A percentile compares a stretch with the other conserved stretches of the same genome.
phyloP scores from a whole-genome alignment of 306 rosid genomes.

The Ziziphus jujuba region DNA sequence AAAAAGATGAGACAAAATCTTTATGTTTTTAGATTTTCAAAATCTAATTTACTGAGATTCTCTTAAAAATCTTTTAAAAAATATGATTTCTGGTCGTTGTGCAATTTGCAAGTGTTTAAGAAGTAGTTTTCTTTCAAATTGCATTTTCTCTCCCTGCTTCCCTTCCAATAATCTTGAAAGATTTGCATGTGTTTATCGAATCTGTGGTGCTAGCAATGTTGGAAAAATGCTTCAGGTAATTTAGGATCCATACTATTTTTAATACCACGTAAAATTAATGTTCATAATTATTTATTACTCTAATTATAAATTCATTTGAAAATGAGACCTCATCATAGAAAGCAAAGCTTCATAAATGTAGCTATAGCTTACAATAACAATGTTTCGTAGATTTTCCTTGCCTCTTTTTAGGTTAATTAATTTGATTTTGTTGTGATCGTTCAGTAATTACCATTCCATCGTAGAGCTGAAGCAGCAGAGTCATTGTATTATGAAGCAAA shows the following conservation, averaged over 20 bases:
- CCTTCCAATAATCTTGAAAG: constrained; percentile 73
- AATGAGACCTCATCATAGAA: too few species aligned
- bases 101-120: constrained; percentile 46
- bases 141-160: constrained; percentile 76
- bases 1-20: constrained; percentile 25
- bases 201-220: constrained; percentile 74
- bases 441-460: constrained; percentile 47
- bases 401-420: constrained; percentile 12
- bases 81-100: constrained; percentile 18
- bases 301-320: too few species aligned
- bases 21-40: constrained; percentile 22
- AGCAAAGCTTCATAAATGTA: too few species aligned
- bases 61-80: not conserved
- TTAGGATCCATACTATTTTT: not conserved
- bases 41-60: constrained; percentile 2
- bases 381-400: not conserved
- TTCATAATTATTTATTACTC: too few species aligned
- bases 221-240: constrained; percentile 72
- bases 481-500: too few species aligned
- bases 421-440: constrained; percentile 20
- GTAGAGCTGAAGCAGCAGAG: constrained; percentile 56
- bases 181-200: constrained; percentile 68
- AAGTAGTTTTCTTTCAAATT: constrained; percentile 64
- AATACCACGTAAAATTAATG: too few species aligned
- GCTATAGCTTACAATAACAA: too few species aligned